Evolutionary conservation across 257 asterid species (phyloP), one percentile per base, ranked within the genome.

Genomic region (Coffea canephora): DNA sequence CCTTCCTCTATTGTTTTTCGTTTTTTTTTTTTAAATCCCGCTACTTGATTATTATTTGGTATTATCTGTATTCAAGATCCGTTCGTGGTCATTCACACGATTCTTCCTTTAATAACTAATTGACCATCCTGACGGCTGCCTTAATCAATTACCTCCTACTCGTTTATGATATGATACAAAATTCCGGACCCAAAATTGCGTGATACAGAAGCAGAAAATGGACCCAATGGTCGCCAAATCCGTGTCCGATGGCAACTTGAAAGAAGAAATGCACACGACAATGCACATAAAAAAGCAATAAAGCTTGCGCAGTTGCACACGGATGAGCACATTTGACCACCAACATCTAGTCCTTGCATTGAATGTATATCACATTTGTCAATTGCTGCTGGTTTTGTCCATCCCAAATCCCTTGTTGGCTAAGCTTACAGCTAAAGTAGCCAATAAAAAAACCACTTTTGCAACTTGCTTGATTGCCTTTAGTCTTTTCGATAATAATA

Each of bases 261-360:
- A 70, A 69, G 75, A 75, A 31, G 39, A 79, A 79, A 75, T 45
- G 23, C 79, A 78, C 81, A 69, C 81, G 76, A 55, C 52, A 78
- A 39, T 41, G 27, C 71, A 13, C 5, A 31, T 18, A 5, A 76
- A 61, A 41, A 76, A 15, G 43, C 73, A 16, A n/a, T 16, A 45
- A n/a, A 62, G 68, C 59, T 23, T 19, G 18, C 27, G 23, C 31
- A 74, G 3, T 54, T 66, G 70, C 71, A 73, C 82, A 39, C 79
- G 81, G 90, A 82, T 83, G 83, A 83, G 76, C 69, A 55, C 76
- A 71, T 79, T 87, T 90, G 89, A 87, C 91, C 84, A 74, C 50
- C 77, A 25, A 25, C 55, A 31, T 43, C 46, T 57, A 43, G 41
- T 36, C 80, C 1, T 48, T 49, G 41, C 76, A 66, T 23, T 75